Evolutionary conservation across 2,329 filamentous ascomycete genomes (phyloP), one percentile per base, ranked within the genome.

Genomic region (Sporothrix sp.): DNA sequence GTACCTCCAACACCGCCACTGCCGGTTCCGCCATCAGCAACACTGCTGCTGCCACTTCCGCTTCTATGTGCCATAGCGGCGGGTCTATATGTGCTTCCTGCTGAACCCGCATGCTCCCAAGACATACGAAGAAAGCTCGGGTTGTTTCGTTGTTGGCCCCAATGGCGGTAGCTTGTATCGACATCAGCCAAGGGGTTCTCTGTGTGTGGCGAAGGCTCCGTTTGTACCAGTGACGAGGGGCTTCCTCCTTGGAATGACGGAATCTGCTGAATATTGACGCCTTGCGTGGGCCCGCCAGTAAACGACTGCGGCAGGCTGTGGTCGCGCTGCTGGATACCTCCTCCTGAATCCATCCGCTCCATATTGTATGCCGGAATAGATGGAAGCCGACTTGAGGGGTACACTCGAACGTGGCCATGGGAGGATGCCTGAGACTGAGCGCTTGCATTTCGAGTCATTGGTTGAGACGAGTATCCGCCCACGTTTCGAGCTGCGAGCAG

Each of bases 361-460:
- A 1, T n/a, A 18, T 9, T 11, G 7, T 10, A 8, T 11, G 23
- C 23, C 16, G 27, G 18, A 32, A 21, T 33, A 16, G 36, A 40
- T 25, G 27, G 27, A n/a, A 30, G 27, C 14, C 27, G 48, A 23
- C 2, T 9, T n/a, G 21, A 21, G 14, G 25, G 27, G 14, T n/a
- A n/a, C n/a, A n/a, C n/a, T n/a, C 35, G 35, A 27, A n/a, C 21
- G 16, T 44, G 32, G 37, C 37, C 18, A n/a, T 20, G 14, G 2
- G 14, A 7, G 14, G 36, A 50, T 10, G 51, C 52, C 35, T 54
- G 56, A 0, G 69, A 69, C 47, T 71, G 66, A 9, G 65, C 62
- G 37, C 72, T 73, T 1, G 66, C 58, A 53, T 74, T 62, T 3
- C 73, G 69, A 2, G 71, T 71, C 70, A 76, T 74, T 5, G 74